Base-by-base conservation (phyloP, 768 basidiomycete species). In the Lentinula guzmanii region DNA sequence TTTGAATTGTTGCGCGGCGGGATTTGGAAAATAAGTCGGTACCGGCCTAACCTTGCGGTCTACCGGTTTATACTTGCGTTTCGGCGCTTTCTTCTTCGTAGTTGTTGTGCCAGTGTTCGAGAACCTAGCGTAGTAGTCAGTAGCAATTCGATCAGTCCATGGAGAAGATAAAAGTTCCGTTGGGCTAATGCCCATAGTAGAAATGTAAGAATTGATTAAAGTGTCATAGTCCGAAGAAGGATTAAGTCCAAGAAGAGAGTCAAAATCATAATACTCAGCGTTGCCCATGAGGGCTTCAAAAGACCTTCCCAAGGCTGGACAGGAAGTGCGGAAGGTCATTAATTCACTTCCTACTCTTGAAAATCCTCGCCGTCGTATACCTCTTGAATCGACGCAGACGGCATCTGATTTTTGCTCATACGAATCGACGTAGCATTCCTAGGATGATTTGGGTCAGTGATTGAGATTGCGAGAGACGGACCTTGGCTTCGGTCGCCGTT, bases 281-380 rank as follows among this genome's bases (percentile, higher is more conserved):
- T 50, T 59, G 1, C 58, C 58, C 58, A 59, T 62, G 0, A 66
- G n/a, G 1, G 61, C 63, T 58, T 66, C 65, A 5, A 66, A 31
- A 1, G 63, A 66, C 60, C 65, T 65, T 55, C 58, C n/a, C 64
- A 50, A 31, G 21, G n/a, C 21, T 9, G 48, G 48, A 50, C 21
- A 50, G 48, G 31, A 10, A 37, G 41, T 58, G 56, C 18, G 52
- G 56, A 58, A 58, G 56, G 42, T 58, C 56, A 31, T 2, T 4
- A 2, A 6, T 1, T 41, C 24, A 41, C 37, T 39, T 33, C 42
- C 42, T 31, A 15, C 2, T n/a, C 5, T 24, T 21, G 24, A 61
- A 52, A 61, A 52, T 33, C 33, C 33, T 28, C 28, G 2, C 3
- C 28, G 3, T 62, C 61, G 5, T 43, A 13, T 2, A 18, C 11